phyloP scores from a whole-genome alignment of 345 rosid species.

The Aquilaria malaccensis region DNA sequence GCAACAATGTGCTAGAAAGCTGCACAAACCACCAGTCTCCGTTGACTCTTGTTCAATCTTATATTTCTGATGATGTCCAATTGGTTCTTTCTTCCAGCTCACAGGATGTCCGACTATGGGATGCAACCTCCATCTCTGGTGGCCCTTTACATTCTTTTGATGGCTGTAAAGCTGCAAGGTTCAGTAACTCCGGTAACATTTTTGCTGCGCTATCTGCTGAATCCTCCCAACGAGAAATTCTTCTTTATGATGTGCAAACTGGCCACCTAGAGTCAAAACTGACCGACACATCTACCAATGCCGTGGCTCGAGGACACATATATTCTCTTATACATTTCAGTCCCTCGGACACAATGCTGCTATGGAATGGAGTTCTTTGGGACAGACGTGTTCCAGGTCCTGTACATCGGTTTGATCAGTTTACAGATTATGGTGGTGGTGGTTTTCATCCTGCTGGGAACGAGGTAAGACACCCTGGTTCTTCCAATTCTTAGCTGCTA shows the following conservation, averaged over 20 bases:
- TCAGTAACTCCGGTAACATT: constrained; percentile 68
- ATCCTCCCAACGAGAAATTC: constrained; percentile 58
- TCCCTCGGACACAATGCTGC: constrained; percentile 74
- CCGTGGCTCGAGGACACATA: constrained; percentile 60
- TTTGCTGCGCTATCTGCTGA: constrained; percentile 73
- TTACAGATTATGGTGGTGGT: constrained; percentile 94
- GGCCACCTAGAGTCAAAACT: constrained; percentile 43
- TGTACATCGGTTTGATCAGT: constrained; percentile 77
- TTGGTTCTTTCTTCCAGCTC: constrained; percentile 82
- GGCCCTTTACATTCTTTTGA: constrained; percentile 76
- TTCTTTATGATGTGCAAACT: constrained; percentile 77
- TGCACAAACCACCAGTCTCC: constrained; percentile 73
- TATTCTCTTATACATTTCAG: constrained; percentile 84
- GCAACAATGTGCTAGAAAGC: constrained; percentile 63
- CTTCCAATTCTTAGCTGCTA: background rate
- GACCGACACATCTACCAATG: constrained; percentile 46
- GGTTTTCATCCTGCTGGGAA: constrained; percentile 98
- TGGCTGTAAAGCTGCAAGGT: constrained; percentile 84
- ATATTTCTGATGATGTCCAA: constrained; percentile 50
- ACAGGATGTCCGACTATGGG: constrained; percentile 87
- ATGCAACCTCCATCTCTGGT: constrained; percentile 54
- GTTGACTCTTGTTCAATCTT: constrained; percentile 64
- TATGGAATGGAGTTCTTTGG: constrained; percentile 95
- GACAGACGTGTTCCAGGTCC: constrained; percentile 56
- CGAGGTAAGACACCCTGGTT: constrained; percentile 50